Percentiles rank a stretch among this genome's conserved stretches.
Conservation (phyloP, 2,329 filamentous ascomycete species). For the Calcarisporium arbuscula region DNA sequence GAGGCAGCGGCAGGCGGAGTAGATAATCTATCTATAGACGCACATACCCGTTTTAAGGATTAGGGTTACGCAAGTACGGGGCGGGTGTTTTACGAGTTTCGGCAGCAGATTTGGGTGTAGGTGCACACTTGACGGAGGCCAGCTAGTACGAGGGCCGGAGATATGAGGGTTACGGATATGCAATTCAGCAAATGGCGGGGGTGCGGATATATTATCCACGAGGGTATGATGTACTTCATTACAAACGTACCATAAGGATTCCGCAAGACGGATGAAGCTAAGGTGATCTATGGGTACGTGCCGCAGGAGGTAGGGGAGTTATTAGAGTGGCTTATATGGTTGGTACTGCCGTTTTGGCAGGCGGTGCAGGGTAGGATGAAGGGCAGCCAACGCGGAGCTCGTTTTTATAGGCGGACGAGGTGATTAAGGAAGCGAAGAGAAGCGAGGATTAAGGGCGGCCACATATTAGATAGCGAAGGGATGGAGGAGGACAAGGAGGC, state of each 20-base stretch:
- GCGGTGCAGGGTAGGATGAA: conserved; percentile 2
- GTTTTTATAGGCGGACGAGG: conserved; percentile 5
- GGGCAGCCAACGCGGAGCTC: not conserved
- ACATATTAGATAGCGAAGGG: too few relatives aligned
- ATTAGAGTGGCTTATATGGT: conserved; percentile 19
- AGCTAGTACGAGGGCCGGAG: conserved; percentile 5
- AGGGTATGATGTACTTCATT: conserved; percentile 12
- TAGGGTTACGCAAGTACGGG: conserved; percentile 1
- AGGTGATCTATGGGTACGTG: conserved; percentile 20
- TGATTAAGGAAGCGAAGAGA: not conserved
- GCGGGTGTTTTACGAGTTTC: conserved; percentile 4
- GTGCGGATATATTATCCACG: conserved; percentile 7
- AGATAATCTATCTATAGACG: not conserved
- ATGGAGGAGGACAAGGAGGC: too few relatives aligned
- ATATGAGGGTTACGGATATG: conserved; percentile 3
- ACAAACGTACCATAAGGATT: conserved; percentile 17
- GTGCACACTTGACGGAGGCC: conserved; percentile 9
- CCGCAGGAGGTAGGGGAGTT: conserved; percentile 17
- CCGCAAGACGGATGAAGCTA: conserved; percentile 13
- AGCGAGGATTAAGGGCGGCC: too few relatives aligned
- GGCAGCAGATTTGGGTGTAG: conserved; percentile 7
- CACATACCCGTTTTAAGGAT: not conserved
- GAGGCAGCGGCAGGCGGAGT: not conserved
- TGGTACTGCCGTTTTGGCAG: conserved; percentile 13
- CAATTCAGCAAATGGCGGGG: conserved; percentile 10